Evolutionary conservation across 192 early-diverging fungal species (phyloP).

Genomic region (Coemansia aciculifera): DNA sequence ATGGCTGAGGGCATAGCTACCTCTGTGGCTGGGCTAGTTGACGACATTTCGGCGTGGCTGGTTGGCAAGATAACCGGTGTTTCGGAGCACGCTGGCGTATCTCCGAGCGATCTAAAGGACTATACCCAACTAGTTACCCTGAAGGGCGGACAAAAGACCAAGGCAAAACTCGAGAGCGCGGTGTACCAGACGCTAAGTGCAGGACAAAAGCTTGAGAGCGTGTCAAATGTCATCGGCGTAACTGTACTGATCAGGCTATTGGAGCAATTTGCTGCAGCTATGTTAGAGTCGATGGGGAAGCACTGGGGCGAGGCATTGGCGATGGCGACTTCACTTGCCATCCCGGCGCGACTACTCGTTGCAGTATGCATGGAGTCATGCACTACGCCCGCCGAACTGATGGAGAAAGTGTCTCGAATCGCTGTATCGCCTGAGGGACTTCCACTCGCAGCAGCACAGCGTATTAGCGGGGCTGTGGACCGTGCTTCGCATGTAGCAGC

Average conservation of each 20-base stretch:
- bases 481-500: neutral
- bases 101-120: conserved; percentile 7
- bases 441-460: neutral
- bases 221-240: conserved; percentile 20
- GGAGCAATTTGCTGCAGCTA: conserved; percentile 16
- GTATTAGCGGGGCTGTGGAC: neutral
- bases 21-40: conserved; percentile 11
- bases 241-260: conserved; percentile 19
- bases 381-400: conserved; percentile 22
- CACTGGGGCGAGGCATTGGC: conserved; percentile 11
- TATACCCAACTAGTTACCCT: neutral
- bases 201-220: conserved; percentile 29
- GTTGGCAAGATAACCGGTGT: neutral
- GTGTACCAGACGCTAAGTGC: conserved; percentile 31
- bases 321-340: neutral
- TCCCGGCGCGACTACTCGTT: conserved; percentile 4
- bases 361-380: conserved; percentile 30
- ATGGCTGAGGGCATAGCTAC: conserved; percentile 5
- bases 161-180: neutral
- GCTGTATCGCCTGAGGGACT: neutral
- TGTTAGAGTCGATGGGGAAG: conserved; percentile 15
- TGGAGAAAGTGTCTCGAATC: neutral
- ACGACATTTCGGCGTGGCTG: conserved; percentile 10
- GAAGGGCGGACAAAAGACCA: neutral
- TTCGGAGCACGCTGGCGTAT: conserved; percentile 7